Evolutionary conservation across 2,329 filamentous ascomycete species (phyloP).

Genomic region (Emergomyces pasteurianus): DNA sequence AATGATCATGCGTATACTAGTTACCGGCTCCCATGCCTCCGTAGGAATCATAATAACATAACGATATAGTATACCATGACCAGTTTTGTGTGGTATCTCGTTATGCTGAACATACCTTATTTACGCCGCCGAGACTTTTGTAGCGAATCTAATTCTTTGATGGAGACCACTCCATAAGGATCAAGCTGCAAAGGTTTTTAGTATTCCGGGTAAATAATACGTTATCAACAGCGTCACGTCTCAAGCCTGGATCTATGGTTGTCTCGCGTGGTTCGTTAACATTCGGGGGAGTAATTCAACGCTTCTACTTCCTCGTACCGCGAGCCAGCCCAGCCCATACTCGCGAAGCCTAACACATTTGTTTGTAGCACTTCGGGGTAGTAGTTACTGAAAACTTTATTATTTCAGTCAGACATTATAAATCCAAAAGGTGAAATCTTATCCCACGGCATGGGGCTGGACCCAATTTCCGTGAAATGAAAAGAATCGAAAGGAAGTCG

Average conservation of each 20-base stretch:
- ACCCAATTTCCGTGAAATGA: not conserved
- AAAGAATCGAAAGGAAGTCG: not conserved
- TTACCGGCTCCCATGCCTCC: not conserved
- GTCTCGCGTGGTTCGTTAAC: not conserved
- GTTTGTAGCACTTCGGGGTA: no score
- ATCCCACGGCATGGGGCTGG: not conserved
- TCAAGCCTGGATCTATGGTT: not conserved
- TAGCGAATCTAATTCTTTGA: not conserved
- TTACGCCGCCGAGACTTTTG: not conserved
- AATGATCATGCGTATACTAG: not conserved
- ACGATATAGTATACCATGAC: not conserved
- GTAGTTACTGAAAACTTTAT: not conserved
- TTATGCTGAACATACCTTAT: not conserved
- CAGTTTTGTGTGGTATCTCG: not conserved
- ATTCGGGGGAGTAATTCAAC: not conserved
- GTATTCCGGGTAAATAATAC: not conserved
- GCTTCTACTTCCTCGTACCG: no score
- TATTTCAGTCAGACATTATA: not conserved
- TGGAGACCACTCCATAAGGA: not conserved
- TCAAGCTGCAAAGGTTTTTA: not conserved
- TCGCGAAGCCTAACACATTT: not conserved
- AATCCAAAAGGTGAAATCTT: not conserved
- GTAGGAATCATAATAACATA: not conserved
- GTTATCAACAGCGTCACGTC: not conserved
- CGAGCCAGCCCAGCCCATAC: not conserved